Percentiles rank a stretch among this genome's conserved stretches.
Evolutionary conservation across 345 rosid genomes (phyloP).

Genomic region (Punica granatum): DNA sequence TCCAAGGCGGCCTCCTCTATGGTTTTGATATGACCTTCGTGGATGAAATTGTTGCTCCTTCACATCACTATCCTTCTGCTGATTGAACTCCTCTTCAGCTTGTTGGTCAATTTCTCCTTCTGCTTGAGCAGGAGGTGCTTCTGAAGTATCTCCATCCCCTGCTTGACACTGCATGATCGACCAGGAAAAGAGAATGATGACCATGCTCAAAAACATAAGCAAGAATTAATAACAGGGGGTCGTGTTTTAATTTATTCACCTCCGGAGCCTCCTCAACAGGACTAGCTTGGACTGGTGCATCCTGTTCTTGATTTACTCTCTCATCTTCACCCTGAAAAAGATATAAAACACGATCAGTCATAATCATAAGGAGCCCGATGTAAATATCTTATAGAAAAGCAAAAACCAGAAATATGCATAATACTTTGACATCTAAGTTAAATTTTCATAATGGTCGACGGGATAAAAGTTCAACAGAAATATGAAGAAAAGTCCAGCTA

Average conservation of each 20-base stretch:
- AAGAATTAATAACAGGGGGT: background rate
- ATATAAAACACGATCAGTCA: background rate
- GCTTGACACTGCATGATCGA: conserved; percentile 48
- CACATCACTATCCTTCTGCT: conserved; percentile 26
- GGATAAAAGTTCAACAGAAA: background rate
- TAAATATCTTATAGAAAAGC: background rate
- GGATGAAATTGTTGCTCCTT: conserved; percentile 44
- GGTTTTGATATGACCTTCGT: conserved; percentile 59
- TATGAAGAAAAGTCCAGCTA: background rate
- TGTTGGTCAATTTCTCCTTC: conserved; percentile 34
- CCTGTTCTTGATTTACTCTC: conserved; percentile 6
- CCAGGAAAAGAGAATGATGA: conserved; percentile 5
- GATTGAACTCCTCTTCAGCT: conserved; percentile 16
- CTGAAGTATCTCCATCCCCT: conserved; percentile 43
- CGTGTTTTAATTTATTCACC: conserved; percentile 21
- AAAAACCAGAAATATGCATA: background rate
- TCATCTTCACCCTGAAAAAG: background rate
- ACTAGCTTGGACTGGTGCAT: background rate
- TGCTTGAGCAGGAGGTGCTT: conserved; percentile 29
- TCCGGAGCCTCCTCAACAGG: conserved; percentile 15
- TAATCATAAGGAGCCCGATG: background rate
- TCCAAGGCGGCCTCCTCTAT: conserved; percentile 57
- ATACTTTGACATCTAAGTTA: background rate
- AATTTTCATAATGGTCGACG: background rate
- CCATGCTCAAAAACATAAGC: background rate